Percentiles rank a stretch among this genome's conserved stretches.
These are phyloP conservation scores for Pelargonium nanum DNA, from an alignment of 345 rosid genomes.

Conservation along the genomic window DNA sequence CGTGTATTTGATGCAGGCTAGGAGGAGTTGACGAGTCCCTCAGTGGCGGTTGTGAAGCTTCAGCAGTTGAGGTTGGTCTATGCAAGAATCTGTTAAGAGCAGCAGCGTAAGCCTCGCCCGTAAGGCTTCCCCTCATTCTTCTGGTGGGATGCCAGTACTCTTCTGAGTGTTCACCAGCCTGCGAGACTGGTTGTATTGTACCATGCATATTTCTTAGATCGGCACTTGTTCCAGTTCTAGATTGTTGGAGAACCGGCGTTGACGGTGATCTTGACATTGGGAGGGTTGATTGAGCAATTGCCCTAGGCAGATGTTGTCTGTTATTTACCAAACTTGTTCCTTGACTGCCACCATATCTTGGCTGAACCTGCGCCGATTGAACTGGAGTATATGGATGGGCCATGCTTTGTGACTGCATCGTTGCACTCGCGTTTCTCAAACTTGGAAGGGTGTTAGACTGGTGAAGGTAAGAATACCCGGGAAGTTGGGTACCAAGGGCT, in stretches of 20 bases:
- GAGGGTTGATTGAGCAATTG: neutral
- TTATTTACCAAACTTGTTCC: neutral
- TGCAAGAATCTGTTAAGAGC: neutral
- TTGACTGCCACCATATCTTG: neutral
- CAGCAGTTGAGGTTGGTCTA: neutral
- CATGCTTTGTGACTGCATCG: neutral
- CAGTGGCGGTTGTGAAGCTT: neutral
- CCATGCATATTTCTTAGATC: neutral
- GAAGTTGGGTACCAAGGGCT: neutral
- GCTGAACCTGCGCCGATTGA: neutral
- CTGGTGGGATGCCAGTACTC: conserved; percentile 4
- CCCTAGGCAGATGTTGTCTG: neutral
- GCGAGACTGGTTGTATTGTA: neutral
- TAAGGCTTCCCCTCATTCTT: conserved; percentile 8
- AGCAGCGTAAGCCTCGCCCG: conserved; percentile 1
- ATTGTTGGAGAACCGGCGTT: conserved; percentile 2
- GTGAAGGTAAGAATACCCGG: neutral
- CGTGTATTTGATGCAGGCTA: no score
- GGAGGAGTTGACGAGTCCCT: no score
- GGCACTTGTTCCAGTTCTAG: neutral
- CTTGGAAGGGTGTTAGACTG: neutral
- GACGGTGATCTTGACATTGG: neutral
- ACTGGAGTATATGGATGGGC: neutral
- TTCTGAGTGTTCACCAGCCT: neutral
- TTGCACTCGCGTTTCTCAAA: neutral